phyloP scores from a whole-genome alignment of 192 early-diverging fungal genomes.

The Linnemannia schmuckeri region DNA sequence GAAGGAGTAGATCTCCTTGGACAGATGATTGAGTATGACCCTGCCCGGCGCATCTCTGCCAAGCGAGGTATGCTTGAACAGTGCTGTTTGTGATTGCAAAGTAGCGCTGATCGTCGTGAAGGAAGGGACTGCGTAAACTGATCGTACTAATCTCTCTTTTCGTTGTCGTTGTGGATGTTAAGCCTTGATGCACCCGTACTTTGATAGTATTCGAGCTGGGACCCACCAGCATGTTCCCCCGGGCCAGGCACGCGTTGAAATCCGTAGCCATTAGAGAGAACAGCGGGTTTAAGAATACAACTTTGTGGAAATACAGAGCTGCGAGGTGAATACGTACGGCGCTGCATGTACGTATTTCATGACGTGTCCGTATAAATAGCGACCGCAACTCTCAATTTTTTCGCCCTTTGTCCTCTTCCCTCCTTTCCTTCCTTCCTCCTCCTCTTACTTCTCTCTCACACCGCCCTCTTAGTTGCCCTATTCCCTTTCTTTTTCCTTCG shows the following conservation, averaged over 20 bases:
- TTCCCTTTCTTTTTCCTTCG: not conserved
- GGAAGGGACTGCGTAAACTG: not conserved
- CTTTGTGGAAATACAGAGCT: not conserved
- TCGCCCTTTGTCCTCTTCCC: not conserved
- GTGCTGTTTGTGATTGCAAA: not conserved
- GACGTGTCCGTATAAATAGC: constrained; percentile 31
- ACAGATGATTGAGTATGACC: constrained; percentile 82
- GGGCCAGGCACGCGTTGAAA: constrained; percentile 6
- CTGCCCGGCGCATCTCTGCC: constrained; percentile 72
- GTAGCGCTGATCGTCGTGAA: not conserved
- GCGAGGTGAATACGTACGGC: not conserved
- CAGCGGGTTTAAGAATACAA: not conserved
- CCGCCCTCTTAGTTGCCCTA: not conserved
- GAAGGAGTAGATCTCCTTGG: constrained; percentile 76
- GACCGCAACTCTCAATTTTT: not conserved
- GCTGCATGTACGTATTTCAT: constrained; percentile 8
- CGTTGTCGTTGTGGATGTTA: not conserved
- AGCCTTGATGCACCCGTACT: constrained; percentile 85
- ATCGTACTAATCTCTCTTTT: not conserved
- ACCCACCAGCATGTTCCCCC: not conserved
- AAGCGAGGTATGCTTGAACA: constrained; percentile 49
- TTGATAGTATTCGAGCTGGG: constrained; percentile 53
- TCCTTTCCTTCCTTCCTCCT: not conserved
- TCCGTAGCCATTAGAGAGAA: not conserved
- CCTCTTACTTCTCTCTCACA: not conserved